A percentile compares a stretch with the other conserved stretches of the same genome.
Conservation (phyloP, 495 filamentous ascomycete species). For the Lepraria neglecta region DNA sequence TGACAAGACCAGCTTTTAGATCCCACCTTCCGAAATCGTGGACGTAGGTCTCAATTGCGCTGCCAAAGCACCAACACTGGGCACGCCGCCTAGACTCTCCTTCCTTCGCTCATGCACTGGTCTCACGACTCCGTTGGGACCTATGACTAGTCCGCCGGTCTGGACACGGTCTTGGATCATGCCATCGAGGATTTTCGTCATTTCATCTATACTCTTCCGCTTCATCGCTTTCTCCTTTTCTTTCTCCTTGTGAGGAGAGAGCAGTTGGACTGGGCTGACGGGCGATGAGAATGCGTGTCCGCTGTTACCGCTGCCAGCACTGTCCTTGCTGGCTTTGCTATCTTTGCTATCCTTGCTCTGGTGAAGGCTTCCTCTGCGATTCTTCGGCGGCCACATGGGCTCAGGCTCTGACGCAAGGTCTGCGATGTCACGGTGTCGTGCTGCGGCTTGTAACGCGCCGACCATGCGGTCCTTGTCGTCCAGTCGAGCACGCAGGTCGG, state of each 20-base stretch:
- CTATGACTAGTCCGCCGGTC: slow-evolving; percentile 55
- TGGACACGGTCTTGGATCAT: slow-evolving; percentile 89
- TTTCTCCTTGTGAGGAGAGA: slow-evolving; percentile 27
- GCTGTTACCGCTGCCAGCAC: slow-evolving; percentile 19
- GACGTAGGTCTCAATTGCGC: slow-evolving; percentile 23
- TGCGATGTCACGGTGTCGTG: slow-evolving; percentile 81
- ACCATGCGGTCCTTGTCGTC: slow-evolving; percentile 98
- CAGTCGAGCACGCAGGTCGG: slow-evolving; percentile 77
- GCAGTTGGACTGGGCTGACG: slow-evolving; percentile 28
- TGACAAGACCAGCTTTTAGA: neutral
- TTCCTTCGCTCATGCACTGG: slow-evolving; percentile 33
- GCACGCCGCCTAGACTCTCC: slow-evolving; percentile 17
- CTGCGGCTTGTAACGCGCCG: slow-evolving; percentile 74
- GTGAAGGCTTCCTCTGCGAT: slow-evolving; percentile 31
- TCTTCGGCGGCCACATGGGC: slow-evolving; percentile 29
- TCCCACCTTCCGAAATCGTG: slow-evolving; percentile 22
- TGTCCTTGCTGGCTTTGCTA: slow-evolving; percentile 20
- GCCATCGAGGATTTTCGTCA: slow-evolving; percentile 83
- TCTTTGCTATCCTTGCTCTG: slow-evolving; percentile 33
- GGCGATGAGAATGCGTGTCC: slow-evolving; percentile 5
- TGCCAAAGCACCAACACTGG: slow-evolving; percentile 24
- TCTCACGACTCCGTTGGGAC: slow-evolving; percentile 50
- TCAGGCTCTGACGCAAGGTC: slow-evolving; percentile 47
- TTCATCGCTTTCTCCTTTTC: slow-evolving; percentile 41
- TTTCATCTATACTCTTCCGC: slow-evolving; percentile 73